These are phyloP conservation scores for Colletotrichum cordylinicola DNA, from an alignment of 2,329 filamentous ascomycete genomes.

Conservation along the genomic window DNA sequence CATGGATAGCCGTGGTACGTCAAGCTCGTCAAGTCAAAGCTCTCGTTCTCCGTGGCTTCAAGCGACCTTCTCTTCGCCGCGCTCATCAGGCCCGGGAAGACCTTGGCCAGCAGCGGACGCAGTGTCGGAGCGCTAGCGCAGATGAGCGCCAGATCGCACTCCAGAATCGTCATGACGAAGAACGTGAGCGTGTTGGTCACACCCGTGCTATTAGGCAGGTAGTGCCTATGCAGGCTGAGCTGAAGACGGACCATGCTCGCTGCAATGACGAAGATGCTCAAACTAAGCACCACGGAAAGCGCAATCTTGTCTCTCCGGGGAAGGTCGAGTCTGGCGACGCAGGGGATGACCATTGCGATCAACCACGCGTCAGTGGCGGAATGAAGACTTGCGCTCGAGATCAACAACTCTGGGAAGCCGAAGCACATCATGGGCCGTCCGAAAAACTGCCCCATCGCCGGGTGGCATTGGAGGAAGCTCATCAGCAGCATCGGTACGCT, in stretches of 20 bases:
- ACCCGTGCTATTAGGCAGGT: constrained; percentile 23
- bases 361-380: constrained; percentile 52
- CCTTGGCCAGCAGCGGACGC: constrained; percentile 30
- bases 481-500: constrained; percentile 40
- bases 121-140: constrained; percentile 39
- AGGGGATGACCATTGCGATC: constrained; percentile 47
- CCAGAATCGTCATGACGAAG: constrained; percentile 40
- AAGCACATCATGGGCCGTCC: constrained; percentile 41
- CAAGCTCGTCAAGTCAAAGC: constrained; percentile 32
- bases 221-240: constrained; percentile 32
- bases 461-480: constrained; percentile 49
- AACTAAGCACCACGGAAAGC: constrained; percentile 47
- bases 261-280: constrained; percentile 46
- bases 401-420: constrained; percentile 45
- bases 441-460: constrained; percentile 40
- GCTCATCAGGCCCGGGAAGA: constrained; percentile 31
- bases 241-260: constrained; percentile 38
- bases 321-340: constrained; percentile 42
- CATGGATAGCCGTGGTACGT: constrained; percentile 37
- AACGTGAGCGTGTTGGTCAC: constrained; percentile 33
- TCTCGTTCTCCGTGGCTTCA: constrained; percentile 19
- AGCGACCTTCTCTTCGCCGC: constrained; percentile 14
- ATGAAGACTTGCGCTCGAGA: constrained; percentile 49
- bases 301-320: constrained; percentile 48
- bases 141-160: constrained; percentile 40